Percentiles rank a stretch among this genome's conserved stretches.
phyloP scores from a whole-genome alignment of 371 early-diverging fungal species.

The Syncephalastrum sp. region DNA sequence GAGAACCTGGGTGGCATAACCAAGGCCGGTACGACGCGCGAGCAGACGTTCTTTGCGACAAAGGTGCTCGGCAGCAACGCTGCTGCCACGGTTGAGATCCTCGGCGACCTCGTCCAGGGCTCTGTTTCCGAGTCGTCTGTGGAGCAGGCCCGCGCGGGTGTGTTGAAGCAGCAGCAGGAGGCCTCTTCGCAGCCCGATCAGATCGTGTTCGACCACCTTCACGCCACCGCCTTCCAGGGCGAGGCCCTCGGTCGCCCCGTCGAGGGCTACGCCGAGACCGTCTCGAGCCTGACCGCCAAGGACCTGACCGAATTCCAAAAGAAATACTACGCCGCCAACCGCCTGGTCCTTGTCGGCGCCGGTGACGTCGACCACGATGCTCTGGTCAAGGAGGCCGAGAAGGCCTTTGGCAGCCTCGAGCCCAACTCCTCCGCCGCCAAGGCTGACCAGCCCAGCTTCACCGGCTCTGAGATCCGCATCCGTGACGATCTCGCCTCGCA shows the following conservation, averaged over 20 bases:
- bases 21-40: slow-evolving; percentile 94
- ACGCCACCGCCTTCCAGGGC: slow-evolving; percentile 91
- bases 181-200: slow-evolving; percentile 70
- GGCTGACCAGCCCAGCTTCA: slow-evolving; percentile 62
- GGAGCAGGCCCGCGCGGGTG: slow-evolving; percentile 76
- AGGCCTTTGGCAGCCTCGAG: slow-evolving; percentile 73
- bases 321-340: slow-evolving; percentile 86
- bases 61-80: slow-evolving; percentile 80
- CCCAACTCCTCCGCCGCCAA: slow-evolving; percentile 31
- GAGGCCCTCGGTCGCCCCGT: slow-evolving; percentile 87
- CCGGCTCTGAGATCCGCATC: slow-evolving; percentile 89
- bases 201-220: slow-evolving; percentile 86
- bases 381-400: slow-evolving; percentile 85
- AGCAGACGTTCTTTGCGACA: slow-evolving; percentile 94
- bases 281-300: slow-evolving; percentile 73
- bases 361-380: slow-evolving; percentile 92
- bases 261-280: slow-evolving; percentile 83
- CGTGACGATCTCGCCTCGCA: slow-evolving; percentile 88
- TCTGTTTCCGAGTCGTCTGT: slow-evolving; percentile 69
- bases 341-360: slow-evolving; percentile 90
- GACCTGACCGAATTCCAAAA: slow-evolving; percentile 81
- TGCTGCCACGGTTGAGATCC: slow-evolving; percentile 74
- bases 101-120: slow-evolving; percentile 87
- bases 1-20: slow-evolving; percentile 93
- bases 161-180: slow-evolving; percentile 87